These are phyloP conservation scores for Clarireedia hainanense DNA, from an alignment of 2,329 filamentous ascomycete species.

Conservation along the genomic window DNA sequence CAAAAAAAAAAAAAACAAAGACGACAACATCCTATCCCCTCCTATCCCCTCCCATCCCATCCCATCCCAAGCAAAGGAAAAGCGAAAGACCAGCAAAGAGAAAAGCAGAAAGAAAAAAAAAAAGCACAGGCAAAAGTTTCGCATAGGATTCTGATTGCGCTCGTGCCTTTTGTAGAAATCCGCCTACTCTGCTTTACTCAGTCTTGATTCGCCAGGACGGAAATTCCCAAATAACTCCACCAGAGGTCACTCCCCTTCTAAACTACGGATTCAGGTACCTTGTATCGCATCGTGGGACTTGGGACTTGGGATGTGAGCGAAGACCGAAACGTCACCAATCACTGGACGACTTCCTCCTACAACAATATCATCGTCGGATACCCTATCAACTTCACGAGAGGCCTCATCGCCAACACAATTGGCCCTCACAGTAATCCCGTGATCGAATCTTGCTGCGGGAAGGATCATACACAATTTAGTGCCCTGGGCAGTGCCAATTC, in stretches of 20 bases:
- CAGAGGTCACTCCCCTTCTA: not conserved
- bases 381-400: conserved; percentile 26
- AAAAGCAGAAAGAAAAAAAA: not conserved
- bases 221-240: not conserved
- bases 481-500: not conserved
- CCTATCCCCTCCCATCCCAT: not conserved
- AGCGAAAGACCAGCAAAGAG: no score
- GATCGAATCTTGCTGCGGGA: conserved; percentile 26
- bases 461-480: conserved; percentile 19
- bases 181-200: not conserved
- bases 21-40: no score
- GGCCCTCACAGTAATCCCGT: conserved; percentile 24
- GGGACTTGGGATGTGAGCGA: not conserved
- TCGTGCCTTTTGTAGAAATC: not conserved
- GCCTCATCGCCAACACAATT: conserved; percentile 25
- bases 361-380: conserved; percentile 14
- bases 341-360: conserved; percentile 7
- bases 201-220: not conserved
- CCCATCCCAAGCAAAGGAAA: not conserved
- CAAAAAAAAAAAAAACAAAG: no score
- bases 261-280: not conserved
- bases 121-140: conserved; percentile 1
- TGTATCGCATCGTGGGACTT: not conserved
- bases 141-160: not conserved
- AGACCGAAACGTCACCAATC: conserved; percentile 19